A percentile compares a stretch with the other conserved stretches of the same genome.
Evolutionary conservation across 148 eudicot species (phyloP).

Genomic region (Chenopodium quinoa): DNA sequence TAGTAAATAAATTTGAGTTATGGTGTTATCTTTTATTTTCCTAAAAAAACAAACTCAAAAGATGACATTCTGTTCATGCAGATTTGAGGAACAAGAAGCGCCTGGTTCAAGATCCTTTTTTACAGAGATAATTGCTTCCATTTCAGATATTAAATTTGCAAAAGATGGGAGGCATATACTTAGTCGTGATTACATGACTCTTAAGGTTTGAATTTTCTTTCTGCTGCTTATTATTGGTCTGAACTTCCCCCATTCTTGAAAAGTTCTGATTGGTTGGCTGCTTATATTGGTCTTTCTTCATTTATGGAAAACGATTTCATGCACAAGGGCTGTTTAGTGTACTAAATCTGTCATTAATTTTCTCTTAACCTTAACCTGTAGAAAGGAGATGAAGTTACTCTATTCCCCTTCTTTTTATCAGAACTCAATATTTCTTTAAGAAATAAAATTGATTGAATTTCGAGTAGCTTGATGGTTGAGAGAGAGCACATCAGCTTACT

Average conservation of each 20-base stretch:
- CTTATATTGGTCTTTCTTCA: not conserved
- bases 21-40: not conserved
- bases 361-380: not conserved
- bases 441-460: not conserved
- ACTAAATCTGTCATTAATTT: constrained; percentile 1
- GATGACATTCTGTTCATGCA: constrained; percentile 31
- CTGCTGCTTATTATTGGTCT: constrained; percentile 4
- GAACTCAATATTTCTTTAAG: not conserved
- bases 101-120: constrained; percentile 80
- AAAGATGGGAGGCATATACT: constrained; percentile 73
- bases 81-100: constrained; percentile 72
- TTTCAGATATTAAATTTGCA: constrained; percentile 74
- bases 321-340: not conserved
- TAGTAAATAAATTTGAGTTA: not conserved
- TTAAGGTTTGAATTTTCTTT: constrained; percentile 46
- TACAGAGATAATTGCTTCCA: constrained; percentile 76
- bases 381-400: not conserved
- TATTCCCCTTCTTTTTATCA: not conserved
- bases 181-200: constrained; percentile 81
- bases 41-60: not conserved
- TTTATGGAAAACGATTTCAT: not conserved
- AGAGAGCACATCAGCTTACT: not conserved
- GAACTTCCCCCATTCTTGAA: not conserved
- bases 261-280: not conserved
- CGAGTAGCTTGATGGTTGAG: not conserved